Conservation (phyloP, 2,329 filamentous ascomycete species). For the Trichoderma koningiopsis region DNA sequence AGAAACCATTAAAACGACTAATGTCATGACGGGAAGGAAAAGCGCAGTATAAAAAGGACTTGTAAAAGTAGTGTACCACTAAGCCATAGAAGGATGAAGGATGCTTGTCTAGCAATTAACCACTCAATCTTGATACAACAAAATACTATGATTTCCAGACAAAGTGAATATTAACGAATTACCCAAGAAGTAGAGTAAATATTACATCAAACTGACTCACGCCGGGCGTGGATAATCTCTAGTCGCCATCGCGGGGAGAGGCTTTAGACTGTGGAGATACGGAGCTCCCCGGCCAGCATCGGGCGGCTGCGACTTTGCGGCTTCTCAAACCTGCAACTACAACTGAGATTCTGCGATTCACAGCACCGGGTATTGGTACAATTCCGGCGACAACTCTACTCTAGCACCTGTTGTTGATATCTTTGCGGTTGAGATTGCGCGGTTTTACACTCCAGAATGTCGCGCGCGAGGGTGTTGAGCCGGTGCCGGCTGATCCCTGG, state of each 20-base stretch:
- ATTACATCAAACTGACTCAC: not conserved
- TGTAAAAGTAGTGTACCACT: constrained; percentile 28
- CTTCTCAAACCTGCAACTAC: not conserved
- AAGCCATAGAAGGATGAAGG: constrained; percentile 20
- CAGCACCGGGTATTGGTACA: not conserved
- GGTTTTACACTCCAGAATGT: not conserved
- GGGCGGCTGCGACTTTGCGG: constrained; percentile 13
- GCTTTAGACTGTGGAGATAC: constrained; percentile 19
- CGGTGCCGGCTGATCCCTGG: constrained; percentile 12
- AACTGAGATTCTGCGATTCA: not conserved
- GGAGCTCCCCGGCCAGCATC: constrained; percentile 11
- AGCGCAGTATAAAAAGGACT: constrained; percentile 4
- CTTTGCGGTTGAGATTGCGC: not conserved
- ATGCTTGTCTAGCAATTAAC: constrained; percentile 16
- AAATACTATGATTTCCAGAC: not conserved
- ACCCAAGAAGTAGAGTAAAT: too few species aligned
- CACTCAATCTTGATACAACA: constrained; percentile 27
- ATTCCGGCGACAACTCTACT: not conserved
- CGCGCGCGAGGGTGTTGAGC: constrained; percentile 14
- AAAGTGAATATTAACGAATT: not conserved
- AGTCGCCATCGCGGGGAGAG: not conserved
- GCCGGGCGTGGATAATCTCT: not conserved
- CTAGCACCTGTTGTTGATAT: not conserved
- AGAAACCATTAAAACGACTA: constrained; percentile 5
- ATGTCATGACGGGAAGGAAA: not conserved